These are phyloP conservation scores for Corylus avellana DNA, from an alignment of 306 rosid genomes.

Conservation along the genomic window DNA sequence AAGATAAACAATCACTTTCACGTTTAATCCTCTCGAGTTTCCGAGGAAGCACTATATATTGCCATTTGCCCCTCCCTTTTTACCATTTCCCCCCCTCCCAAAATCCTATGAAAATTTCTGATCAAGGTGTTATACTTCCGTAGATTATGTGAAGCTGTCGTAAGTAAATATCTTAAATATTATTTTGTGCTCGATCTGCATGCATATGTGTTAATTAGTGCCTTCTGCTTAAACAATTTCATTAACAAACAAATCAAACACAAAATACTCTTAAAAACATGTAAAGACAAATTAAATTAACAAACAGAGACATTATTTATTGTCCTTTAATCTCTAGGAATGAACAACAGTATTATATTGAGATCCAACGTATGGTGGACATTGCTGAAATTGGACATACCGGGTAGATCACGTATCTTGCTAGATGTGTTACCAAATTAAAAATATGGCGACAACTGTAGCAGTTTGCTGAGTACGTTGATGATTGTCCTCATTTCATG, in stretches of 20 bases:
- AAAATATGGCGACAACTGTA: conserved; percentile 15
- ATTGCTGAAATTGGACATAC: conserved; percentile 1
- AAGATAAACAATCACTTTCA: background rate
- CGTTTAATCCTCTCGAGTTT: background rate
- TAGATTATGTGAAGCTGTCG: too few relatives aligned
- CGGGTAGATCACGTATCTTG: conserved; percentile 22
- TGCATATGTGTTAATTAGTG: too few relatives aligned
- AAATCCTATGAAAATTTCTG: background rate
- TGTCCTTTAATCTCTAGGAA: background rate
- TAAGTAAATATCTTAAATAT: too few relatives aligned
- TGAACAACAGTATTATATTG: background rate
- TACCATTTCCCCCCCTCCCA: too few relatives aligned
- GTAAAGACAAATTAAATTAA: too few relatives aligned
- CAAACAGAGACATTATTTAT: too few relatives aligned
- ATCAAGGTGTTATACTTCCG: too few relatives aligned
- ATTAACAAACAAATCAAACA: too few relatives aligned
- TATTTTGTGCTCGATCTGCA: too few relatives aligned
- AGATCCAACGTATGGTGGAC: background rate
- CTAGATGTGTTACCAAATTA: conserved; percentile 3
- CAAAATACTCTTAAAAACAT: too few relatives aligned
- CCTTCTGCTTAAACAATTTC: too few relatives aligned
- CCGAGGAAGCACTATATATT: background rate
- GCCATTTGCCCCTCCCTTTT: background rate
- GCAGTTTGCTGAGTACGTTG: conserved; percentile 40
- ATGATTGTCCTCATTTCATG: conserved; percentile 37